Conservation (phyloP, 345 rosid genomes). For the Viola odorata region DNA sequence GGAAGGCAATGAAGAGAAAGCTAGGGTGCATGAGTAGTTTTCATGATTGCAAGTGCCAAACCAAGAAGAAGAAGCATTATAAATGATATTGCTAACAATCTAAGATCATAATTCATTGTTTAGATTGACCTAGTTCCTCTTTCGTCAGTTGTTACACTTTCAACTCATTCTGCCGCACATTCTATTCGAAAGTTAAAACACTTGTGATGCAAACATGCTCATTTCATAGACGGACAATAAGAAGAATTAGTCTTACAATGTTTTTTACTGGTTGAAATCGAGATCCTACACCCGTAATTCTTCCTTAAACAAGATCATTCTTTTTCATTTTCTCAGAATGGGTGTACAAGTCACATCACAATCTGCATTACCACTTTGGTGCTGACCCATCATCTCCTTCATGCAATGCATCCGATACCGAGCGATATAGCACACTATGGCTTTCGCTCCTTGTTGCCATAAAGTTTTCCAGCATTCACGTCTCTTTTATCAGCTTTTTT, state of each 20-base stretch:
- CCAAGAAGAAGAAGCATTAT: slow-evolving; percentile 41
- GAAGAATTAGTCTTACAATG: no score
- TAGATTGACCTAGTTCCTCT: neutral
- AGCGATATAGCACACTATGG: neutral
- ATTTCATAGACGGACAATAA: no score
- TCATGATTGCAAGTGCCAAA: slow-evolving; percentile 46
- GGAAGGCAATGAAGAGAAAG: slow-evolving; percentile 84
- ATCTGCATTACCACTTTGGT: no score
- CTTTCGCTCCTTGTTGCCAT: neutral
- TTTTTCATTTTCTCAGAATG: no score
- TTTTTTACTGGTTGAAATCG: no score
- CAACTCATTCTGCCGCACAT: neutral
- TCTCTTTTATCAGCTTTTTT: neutral
- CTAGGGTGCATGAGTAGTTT: slow-evolving; percentile 57
- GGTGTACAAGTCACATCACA: no score
- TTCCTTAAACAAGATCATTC: no score
- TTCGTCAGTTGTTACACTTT: neutral
- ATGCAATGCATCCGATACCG: neutral
- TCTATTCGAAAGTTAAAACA: neutral
- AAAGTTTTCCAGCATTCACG: neutral
- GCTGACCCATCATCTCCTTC: neutral
- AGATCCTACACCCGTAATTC: no score
- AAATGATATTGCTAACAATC: slow-evolving; percentile 5
- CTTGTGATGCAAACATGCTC: neutral
- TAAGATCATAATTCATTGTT: neutral